phyloP scores from a whole-genome alignment of 768 basidiomycete genomes.

The Rhodotorula kratochvilovae region DNA sequence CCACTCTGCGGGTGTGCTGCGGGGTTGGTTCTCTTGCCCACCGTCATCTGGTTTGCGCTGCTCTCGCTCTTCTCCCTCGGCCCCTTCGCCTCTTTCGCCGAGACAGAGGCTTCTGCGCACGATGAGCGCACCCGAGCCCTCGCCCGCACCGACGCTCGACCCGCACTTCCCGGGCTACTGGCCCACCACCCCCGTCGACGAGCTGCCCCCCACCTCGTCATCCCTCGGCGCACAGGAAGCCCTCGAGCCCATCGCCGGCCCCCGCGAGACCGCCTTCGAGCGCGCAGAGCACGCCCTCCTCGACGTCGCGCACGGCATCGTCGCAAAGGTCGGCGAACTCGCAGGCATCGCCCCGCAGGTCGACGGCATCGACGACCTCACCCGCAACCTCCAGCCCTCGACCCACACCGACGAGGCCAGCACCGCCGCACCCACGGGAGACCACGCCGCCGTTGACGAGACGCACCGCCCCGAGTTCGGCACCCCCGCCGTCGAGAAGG shows the following conservation, averaged over 20 bases:
- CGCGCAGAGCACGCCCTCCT: neutral
- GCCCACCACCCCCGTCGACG: slow-evolving; percentile 12
- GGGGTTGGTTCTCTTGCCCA: no score
- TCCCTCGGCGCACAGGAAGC: neutral
- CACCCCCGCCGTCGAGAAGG: neutral
- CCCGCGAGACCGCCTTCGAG: neutral
- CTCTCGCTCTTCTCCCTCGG: no score
- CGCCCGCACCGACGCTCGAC: slow-evolving; percentile 18
- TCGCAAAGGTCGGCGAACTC: neutral
- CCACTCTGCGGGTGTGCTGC: no score
- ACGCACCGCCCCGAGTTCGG: slow-evolving; percentile 8
- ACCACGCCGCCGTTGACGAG: neutral
- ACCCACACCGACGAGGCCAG: neutral
- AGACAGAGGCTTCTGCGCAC: neutral
- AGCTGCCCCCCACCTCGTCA: neutral
- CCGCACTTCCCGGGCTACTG: slow-evolving; percentile 6
- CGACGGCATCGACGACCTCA: slow-evolving; percentile 2
- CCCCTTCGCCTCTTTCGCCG: no score
- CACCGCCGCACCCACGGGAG: neutral
- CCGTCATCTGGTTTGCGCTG: no score
- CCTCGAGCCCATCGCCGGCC: neutral
- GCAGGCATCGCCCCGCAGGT: slow-evolving; percentile 6
- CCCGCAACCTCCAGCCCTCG: neutral
- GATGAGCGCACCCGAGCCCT: slow-evolving; percentile 15
- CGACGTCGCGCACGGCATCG: slow-evolving; percentile 1